Percentiles rank a stretch among this genome's conserved stretches.
phyloP scores from a whole-genome alignment of 2,329 filamentous ascomycete genomes.

The Fusarium coffeatum region DNA sequence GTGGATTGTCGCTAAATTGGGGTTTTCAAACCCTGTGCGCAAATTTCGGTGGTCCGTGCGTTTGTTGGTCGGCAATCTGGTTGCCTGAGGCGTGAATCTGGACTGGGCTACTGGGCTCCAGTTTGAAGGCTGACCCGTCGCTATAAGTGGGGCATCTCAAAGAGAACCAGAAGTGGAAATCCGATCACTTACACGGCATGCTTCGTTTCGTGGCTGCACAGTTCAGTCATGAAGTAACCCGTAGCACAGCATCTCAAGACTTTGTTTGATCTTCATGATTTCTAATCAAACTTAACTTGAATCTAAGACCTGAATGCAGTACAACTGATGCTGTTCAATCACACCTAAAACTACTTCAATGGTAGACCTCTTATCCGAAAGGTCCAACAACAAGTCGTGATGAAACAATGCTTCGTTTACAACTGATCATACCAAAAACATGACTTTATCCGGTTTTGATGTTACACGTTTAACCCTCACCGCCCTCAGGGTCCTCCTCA shows the following conservation, averaged over 20 bases:
- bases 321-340: constrained; percentile 3
- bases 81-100: constrained; percentile 30
- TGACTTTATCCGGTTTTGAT: constrained; percentile 18
- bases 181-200: constrained; percentile 23
- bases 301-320: constrained; percentile 2
- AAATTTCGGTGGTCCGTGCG: constrained; percentile 26
- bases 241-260: not conserved
- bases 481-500: constrained; percentile 62
- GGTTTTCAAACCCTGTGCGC: constrained; percentile 55
- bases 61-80: not conserved
- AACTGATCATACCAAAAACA: not conserved
- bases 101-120: not conserved
- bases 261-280: not conserved
- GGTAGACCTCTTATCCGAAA: constrained; percentile 1
- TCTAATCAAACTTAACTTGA: constrained; percentile 2
- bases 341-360: not conserved
- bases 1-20: constrained; percentile 54
- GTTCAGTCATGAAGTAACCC: not conserved
- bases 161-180: not conserved
- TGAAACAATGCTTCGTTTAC: constrained; percentile 16
- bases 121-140: not conserved
- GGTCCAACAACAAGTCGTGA: constrained; percentile 3
- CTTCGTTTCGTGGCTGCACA: not conserved
- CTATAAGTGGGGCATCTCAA: not conserved
- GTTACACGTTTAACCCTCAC: constrained; percentile 53